Base-by-base conservation (phyloP, 257 asterid genomes). In the Nyctanthes arbortristis region DNA sequence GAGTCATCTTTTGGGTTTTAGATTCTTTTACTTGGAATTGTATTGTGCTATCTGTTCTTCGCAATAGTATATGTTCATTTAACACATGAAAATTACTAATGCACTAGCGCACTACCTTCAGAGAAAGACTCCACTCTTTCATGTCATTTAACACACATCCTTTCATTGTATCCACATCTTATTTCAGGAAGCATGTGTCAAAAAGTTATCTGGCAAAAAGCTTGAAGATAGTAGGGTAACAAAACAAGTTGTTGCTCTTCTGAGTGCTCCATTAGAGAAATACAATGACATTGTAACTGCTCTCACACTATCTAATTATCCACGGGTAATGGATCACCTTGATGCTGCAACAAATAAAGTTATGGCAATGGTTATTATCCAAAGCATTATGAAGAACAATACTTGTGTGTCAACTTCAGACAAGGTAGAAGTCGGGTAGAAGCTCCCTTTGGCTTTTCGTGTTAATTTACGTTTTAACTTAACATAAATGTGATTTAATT, bases 241-340 rank as follows among this genome's bases (percentile, higher is more conserved):
- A 73, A 94, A 94, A 83, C 99, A 94, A 86, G 91, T 94, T 61
- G 97, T 94, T 76, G 92, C 96, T 59, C 97, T 94, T 74, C 81
- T 94, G 82, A 94, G 93, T 83, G 96, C 97, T 74, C 99, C 99
- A 34, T 81, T 91, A 47, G 99, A 94, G 82, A 91, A 87, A 79
- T 94, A 87, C 37, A 89, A 82, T 73, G 97, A 94, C 73, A 89
- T 88, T 30, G 99, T 91, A 80, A 94, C 99, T 68, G 97, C 96
- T 69, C 96, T 94, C 63, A 89, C 97, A 59, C 97, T 94, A 76
- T 91, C 97, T 47, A 94, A 94, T 79, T 94, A 94, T 84, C 99
- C 99, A 62, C 96, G 93, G 63, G 96, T 94, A 58, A 91, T 94
- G 99, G 99, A 89, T 81, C 97, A 91, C 83, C 99, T 94, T 70